Conservation (phyloP, 441 rosid genomes). For the Croton laevigatus region DNA sequence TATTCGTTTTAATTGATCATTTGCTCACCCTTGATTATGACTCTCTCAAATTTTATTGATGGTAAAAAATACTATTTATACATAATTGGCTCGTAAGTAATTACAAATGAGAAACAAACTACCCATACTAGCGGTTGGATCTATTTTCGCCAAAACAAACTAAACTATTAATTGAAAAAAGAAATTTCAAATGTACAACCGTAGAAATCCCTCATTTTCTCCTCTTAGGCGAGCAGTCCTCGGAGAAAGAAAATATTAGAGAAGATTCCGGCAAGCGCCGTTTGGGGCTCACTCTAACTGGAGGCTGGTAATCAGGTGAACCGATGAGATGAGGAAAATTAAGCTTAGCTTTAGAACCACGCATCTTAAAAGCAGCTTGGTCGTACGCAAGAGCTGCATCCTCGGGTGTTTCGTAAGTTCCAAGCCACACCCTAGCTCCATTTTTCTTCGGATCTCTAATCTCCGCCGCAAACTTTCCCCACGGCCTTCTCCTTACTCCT, state of each 20-base stretch:
- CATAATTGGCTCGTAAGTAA: no score
- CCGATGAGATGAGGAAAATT: constrained; percentile 51
- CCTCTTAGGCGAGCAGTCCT: constrained; percentile 8
- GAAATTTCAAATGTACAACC: no score
- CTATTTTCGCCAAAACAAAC: no score
- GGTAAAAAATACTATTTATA: no score
- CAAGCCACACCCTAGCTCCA: constrained; percentile 55
- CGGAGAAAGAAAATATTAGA: not conserved
- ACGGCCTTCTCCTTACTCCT: constrained; percentile 61
- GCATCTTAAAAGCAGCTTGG: constrained; percentile 49
- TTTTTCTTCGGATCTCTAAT: constrained; percentile 52
- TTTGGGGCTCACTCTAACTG: constrained; percentile 28
- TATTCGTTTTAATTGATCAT: no score
- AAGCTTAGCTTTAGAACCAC: constrained; percentile 58
- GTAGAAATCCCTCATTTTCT: not conserved
- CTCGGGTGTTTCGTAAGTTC: constrained; percentile 51
- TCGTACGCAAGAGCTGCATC: constrained; percentile 64
- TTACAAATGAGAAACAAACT: no score
- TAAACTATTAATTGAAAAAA: no score
- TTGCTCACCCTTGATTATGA: no score
- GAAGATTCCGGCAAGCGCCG: constrained; percentile 26
- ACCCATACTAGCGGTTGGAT: no score
- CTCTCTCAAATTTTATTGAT: no score
- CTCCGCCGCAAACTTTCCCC: constrained; percentile 71
- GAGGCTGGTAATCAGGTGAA: constrained; percentile 21